Percentiles rank a stretch among this genome's conserved stretches.
Evolutionary conservation across 2,329 filamentous ascomycete genomes (phyloP).

Genomic region (Beauveria medogensis): DNA sequence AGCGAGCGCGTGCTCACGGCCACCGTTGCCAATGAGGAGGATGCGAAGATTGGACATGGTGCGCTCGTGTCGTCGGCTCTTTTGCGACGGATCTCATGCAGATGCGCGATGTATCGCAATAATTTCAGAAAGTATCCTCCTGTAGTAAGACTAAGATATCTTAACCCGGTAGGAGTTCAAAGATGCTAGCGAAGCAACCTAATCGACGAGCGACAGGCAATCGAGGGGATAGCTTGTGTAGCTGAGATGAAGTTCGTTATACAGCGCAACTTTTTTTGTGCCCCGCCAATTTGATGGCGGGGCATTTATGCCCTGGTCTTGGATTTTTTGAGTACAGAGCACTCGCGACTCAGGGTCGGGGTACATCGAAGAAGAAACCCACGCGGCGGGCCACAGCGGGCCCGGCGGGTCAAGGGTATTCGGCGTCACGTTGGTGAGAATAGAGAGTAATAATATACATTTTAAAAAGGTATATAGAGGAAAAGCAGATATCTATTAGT

Average conservation of each 20-base stretch:
- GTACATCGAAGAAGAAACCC: no score
- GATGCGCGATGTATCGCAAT: background rate
- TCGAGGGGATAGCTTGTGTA: background rate
- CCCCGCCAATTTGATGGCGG: background rate
- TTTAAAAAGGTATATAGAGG: no score
- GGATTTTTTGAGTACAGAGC: no score
- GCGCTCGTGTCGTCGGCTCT: background rate
- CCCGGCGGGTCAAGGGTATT: no score
- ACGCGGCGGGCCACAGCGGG: no score
- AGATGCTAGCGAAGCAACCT: background rate
- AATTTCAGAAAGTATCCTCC: background rate
- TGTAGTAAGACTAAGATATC: background rate
- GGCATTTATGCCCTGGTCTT: background rate
- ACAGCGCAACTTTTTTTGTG: slow-evolving; percentile 1
- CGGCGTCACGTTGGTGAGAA: no score
- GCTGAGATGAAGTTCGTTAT: background rate
- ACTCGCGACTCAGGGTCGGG: no score
- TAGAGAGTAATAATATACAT: no score
- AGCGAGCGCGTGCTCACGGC: slow-evolving; percentile 86
- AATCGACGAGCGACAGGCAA: background rate
- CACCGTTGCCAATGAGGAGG: slow-evolving; percentile 86
- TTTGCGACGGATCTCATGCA: background rate
- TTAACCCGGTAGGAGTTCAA: background rate
- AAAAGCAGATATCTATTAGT: no score
- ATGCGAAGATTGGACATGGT: slow-evolving; percentile 48